Base-by-base conservation (phyloP, 768 basidiomycete genomes). In the Panus rudis region DNA sequence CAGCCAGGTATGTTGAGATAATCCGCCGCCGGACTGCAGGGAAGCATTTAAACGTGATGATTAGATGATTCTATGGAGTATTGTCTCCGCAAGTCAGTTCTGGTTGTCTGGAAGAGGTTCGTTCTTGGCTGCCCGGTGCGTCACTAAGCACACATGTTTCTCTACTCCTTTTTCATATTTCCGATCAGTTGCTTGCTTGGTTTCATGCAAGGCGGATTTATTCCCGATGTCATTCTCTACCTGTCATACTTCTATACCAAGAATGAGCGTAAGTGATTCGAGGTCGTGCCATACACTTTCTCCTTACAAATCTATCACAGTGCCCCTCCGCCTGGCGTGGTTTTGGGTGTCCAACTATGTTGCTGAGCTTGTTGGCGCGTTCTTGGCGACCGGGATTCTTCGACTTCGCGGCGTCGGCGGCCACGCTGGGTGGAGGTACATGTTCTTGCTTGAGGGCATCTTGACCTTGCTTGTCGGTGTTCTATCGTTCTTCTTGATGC, bases 301-400 rank as follows among this genome's bases (percentile, higher is more conserved):
- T n/a, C n/a, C n/a, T 5, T 34, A 41, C 14, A 23, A 27, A 33
- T 24, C 34, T n/a, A 2, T 19, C 24, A 20, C 49, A 76, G 72
- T 82, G 1, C 78, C 81, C 3, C 68, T 81, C 37, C 72, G 83
- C n/a, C 66, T 85, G 7, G 80, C 79, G 1, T 76, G 71, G 52
- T 84, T 84, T 66, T 86, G 80, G 81, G 67, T 75, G 25, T 76
- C 77, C 4, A 73, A 74, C 57, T 77, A 81, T 43, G 45, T 71
- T 4, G 66, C 73, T 6, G 60, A 72, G 32, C 77, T 85, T 39
- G 48, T 79, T n/a, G 69, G 73, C 41, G 75, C 77, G 4, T 84
- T 88, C 58, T 53, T 84, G 5, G 84, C 79, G 0, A 78, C 75
- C 0, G 82, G 80, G 4, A 76, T 84, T 16, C 61, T 83, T 16